These are phyloP conservation scores for Termitomyces titanicus DNA, from an alignment of 768 basidiomycete species.

Conservation along the genomic window DNA sequence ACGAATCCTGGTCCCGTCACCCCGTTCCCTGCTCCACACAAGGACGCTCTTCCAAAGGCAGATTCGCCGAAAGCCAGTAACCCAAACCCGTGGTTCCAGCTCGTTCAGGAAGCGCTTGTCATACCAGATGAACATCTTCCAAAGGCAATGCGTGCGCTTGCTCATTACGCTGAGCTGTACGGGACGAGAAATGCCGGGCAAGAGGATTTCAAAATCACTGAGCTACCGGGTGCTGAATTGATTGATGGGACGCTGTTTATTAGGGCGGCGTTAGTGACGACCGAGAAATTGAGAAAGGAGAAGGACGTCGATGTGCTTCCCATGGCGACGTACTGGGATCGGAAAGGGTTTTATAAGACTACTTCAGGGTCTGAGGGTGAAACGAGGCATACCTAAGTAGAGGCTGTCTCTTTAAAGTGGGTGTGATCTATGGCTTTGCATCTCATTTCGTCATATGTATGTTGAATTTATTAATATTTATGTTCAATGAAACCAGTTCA, in stretches of 20 bases:
- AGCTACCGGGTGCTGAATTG: constrained; percentile 39
- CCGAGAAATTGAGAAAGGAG: constrained; percentile 29
- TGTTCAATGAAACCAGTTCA: no score
- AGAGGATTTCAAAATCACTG: constrained; percentile 21
- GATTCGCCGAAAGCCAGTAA: constrained; percentile 31
- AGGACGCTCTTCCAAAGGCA: constrained; percentile 18
- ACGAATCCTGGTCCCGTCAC: constrained; percentile 12
- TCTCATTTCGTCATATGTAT: no score
- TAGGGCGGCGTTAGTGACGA: constrained; percentile 46
- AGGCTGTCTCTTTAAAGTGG: neutral
- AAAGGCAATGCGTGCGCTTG: constrained; percentile 35
- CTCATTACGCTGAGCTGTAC: constrained; percentile 25
- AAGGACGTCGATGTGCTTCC: constrained; percentile 20
- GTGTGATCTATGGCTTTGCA: neutral
- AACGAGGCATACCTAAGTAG: neutral
- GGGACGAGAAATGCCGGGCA: constrained; percentile 27
- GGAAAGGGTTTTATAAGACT: constrained; percentile 18
- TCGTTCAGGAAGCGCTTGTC: constrained; percentile 48
- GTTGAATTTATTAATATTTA: no score
- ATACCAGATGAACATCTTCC: constrained; percentile 54
- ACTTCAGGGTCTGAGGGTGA: neutral
- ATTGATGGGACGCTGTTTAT: constrained; percentile 60
- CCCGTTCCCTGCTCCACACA: constrained; percentile 22
- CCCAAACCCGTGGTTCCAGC: constrained; percentile 58
- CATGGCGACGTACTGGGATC: constrained; percentile 20